A percentile compares a stretch with the other conserved stretches of the same genome.
Evolutionary conservation across 2,329 filamentous ascomycete genomes (phyloP).

Genomic region (Aspergillus hortae): DNA sequence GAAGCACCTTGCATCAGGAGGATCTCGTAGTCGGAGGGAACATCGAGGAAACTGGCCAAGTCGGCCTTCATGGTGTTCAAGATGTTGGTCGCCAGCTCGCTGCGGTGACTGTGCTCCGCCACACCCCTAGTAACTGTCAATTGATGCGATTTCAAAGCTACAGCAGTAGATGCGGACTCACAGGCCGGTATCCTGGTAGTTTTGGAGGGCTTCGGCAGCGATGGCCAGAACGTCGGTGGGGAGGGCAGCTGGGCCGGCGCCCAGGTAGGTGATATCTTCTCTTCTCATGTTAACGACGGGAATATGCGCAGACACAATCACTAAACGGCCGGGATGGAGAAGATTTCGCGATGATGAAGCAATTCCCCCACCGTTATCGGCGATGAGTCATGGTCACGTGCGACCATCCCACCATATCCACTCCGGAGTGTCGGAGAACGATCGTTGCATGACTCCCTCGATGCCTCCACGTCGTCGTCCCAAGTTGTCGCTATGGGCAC

Average conservation of each 20-base stretch:
- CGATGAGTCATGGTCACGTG: not conserved
- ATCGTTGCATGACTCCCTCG: not conserved
- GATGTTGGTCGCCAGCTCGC: slow-evolving; percentile 71
- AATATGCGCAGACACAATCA: not conserved
- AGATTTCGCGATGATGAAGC: not conserved
- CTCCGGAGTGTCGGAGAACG: not conserved
- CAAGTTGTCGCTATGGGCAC: slow-evolving; percentile 10
- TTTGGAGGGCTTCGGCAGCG: slow-evolving; percentile 72
- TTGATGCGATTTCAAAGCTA: not conserved
- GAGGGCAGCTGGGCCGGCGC: slow-evolving; percentile 82
- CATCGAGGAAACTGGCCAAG: slow-evolving; percentile 69
- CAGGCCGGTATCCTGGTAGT: slow-evolving; percentile 77
- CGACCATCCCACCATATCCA: not conserved
- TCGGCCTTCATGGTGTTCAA: slow-evolving; percentile 74
- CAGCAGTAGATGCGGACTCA: slow-evolving; percentile 8
- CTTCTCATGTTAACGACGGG: slow-evolving; percentile 53
- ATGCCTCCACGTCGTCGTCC: slow-evolving; percentile 11
- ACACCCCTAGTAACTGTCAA: slow-evolving; percentile 51
- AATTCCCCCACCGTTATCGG: not conserved
- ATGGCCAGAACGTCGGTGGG: slow-evolving; percentile 76
- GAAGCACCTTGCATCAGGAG: slow-evolving; percentile 63
- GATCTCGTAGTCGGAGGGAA: slow-evolving; percentile 83
- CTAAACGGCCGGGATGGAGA: not conserved
- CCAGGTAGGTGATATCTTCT: slow-evolving; percentile 78
- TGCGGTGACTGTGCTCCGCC: slow-evolving; percentile 88